Evolutionary conservation across 768 basidiomycete genomes (phyloP), one percentile per base, ranked within the genome.

Genomic region (Xerocomellus chrysenteron): DNA sequence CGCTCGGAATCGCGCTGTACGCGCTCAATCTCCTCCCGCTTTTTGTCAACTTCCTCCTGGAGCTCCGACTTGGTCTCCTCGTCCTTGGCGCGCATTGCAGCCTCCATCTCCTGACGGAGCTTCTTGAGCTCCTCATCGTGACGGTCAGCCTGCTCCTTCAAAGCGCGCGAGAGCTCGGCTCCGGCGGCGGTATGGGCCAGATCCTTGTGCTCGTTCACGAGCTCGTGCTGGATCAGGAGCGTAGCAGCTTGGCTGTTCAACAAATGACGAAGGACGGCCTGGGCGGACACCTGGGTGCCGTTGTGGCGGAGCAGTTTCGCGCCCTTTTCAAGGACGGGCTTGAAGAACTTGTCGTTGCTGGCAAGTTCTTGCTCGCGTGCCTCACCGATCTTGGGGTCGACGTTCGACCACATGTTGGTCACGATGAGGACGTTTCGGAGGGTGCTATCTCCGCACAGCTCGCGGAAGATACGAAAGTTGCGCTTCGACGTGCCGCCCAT

Each of bases 121-220:
- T 68, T 69, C 41, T 69, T 67, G 63, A 84, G 68, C 60, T 86
- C 83, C n/a, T 76, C 70, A 33, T 76, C 70, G 57, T 81, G 78
- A 36, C 75, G 72, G 52, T 75, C 65, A 28, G 76, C 73, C 66
- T 81, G 79, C 56, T 77, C 77, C 53, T 75, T 73, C 4, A 83
- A 63, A 39, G 82, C 82, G 17, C 75, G 74, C 50, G 74, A 75
- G 21, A 86, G 73, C 62, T 82, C 84, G 16, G 68, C 73, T 1
- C 83, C 83, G 1, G 84, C 85, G 4, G 73, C 69, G 2, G 85
- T 85, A 49, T 84, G 72, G 2, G 76, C 71, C 16, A 85, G 75
- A 41, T 77, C 73, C 48, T 77, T 76, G 33, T 72, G 72, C 59
- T 80, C 71, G 54, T 78, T 78, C 5, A 85, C 80, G 14, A 85